Conservation (phyloP, 306 rosid species). For the Glycine latifolia region DNA sequence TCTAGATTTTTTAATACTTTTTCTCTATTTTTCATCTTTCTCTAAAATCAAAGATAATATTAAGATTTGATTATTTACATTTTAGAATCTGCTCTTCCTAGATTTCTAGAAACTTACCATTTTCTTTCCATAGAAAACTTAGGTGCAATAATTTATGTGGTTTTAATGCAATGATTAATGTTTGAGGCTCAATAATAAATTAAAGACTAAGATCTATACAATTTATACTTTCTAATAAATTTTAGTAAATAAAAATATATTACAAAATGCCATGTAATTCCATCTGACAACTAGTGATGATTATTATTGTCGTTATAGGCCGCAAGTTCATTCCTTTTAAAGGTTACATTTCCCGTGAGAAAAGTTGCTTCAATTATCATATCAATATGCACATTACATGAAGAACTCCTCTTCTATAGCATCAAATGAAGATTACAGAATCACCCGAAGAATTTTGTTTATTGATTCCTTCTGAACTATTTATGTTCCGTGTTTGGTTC, state of each 20-base stretch:
- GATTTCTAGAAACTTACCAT: background rate
- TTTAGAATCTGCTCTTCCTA: background rate
- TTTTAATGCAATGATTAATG: background rate
- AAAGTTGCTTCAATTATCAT: slow-evolving; percentile 43
- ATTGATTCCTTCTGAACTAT: slow-evolving; percentile 56
- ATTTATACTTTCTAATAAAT: background rate
- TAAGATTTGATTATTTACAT: background rate
- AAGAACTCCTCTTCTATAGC: slow-evolving; percentile 45
- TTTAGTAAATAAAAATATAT: background rate
- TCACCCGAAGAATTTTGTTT: slow-evolving; percentile 51
- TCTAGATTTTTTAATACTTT: background rate
- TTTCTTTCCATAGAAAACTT: background rate
- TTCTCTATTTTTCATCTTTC: background rate
- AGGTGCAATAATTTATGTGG: background rate
- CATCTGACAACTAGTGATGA: background rate
- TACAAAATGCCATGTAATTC: background rate
- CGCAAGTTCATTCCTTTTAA: slow-evolving; percentile 1
- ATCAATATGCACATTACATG: slow-evolving; percentile 38
- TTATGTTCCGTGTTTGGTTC: slow-evolving; percentile 38
- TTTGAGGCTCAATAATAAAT: background rate
- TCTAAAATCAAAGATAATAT: background rate
- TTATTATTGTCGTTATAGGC: background rate
- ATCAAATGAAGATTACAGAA: slow-evolving; percentile 46
- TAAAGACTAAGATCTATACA: background rate
- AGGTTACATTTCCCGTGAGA: slow-evolving; percentile 30